Conservation (phyloP, 306 rosid species). For the Ormosia semicastrata region DNA sequence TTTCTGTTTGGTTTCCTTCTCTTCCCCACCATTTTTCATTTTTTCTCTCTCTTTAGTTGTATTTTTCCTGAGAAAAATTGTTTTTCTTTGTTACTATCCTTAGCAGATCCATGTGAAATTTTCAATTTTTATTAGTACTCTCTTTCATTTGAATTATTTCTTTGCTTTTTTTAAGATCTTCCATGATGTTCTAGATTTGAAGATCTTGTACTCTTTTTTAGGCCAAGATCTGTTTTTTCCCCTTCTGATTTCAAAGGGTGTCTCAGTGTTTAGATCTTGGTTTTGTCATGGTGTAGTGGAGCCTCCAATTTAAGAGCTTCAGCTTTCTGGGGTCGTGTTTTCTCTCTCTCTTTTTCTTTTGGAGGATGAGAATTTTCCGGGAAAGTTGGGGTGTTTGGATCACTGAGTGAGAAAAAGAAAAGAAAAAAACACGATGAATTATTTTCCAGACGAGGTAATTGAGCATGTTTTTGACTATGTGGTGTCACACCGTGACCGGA, state of each 20-base stretch:
- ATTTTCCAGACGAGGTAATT: slow-evolving; percentile 91
- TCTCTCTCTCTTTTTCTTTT: not conserved
- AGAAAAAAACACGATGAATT: slow-evolving; percentile 50
- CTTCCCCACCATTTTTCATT: slow-evolving; percentile 1
- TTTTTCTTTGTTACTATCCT: not conserved
- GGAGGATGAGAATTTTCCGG: slow-evolving; percentile 27
- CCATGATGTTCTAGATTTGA: slow-evolving; percentile 16
- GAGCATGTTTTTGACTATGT: slow-evolving; percentile 82
- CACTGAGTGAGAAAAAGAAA: slow-evolving; percentile 17
- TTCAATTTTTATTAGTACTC: not conserved
- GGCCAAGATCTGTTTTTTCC: slow-evolving; percentile 32
- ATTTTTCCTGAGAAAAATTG: not conserved
- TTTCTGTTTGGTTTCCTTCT: slow-evolving; percentile 7
- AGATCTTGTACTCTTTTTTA: slow-evolving; percentile 18
- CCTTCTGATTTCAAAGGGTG: not conserved
- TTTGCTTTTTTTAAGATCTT: not conserved
- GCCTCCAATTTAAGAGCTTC: not conserved
- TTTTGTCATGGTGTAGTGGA: slow-evolving; percentile 2
- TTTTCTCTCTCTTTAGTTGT: not conserved
- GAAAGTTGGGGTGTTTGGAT: slow-evolving; percentile 24
- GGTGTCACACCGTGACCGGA: slow-evolving; percentile 73
- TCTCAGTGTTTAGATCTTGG: slow-evolving; percentile 33
- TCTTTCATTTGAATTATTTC: not conserved
- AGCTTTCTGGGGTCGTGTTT: slow-evolving; percentile 1
- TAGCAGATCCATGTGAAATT: slow-evolving; percentile 38